These are phyloP conservation scores for Globisporangium barbulae DNA, from an alignment of 352 stramenopile species.

Conservation along the genomic window DNA sequence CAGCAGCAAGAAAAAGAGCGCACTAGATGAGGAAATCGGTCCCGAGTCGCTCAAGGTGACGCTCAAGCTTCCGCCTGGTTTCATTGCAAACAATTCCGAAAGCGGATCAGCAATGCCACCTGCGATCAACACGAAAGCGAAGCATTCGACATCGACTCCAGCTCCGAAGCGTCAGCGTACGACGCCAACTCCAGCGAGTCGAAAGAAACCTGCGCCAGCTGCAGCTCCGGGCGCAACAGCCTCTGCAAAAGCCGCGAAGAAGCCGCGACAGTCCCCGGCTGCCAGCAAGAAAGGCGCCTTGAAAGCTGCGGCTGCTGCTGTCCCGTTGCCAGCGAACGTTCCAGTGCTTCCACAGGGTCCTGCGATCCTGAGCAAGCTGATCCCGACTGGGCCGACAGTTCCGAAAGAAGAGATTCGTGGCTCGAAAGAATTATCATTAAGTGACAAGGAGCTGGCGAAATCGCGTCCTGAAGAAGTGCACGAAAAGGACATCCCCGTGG, in stretches of 20 bases:
- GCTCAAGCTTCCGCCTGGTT: conserved; percentile 53
- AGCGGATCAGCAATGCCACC: conserved; percentile 4
- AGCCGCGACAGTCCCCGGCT: not conserved
- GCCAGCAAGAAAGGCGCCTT: not conserved
- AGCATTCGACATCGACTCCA: conserved; percentile 38
- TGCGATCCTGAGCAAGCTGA: conserved; percentile 51
- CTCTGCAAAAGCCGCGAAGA: conserved; percentile 18
- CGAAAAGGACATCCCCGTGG: conserved; percentile 53
- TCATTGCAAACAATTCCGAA: conserved; percentile 29
- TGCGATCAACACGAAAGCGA: conserved; percentile 30
- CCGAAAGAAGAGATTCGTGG: conserved; percentile 56
- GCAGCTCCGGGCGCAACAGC: conserved; percentile 19
- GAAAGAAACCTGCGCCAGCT: conserved; percentile 5
- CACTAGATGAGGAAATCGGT: conserved; percentile 12
- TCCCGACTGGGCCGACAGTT: conserved; percentile 56
- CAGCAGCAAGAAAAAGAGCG: conserved; percentile 13
- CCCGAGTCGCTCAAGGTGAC: conserved; percentile 52
- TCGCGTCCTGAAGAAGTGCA: conserved; percentile 42
- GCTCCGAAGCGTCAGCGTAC: conserved; percentile 35
- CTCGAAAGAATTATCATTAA: conserved; percentile 49
- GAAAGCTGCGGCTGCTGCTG: conserved; percentile 6
- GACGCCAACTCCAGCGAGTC: conserved; percentile 8
- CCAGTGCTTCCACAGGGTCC: conserved; percentile 12
- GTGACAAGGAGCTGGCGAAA: conserved; percentile 25
- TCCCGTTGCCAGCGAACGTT: not conserved